Percentiles rank a stretch among this genome's conserved stretches.
Evolutionary conservation across 306 rosid species (phyloP).

Genomic region (Castanea sativa): DNA sequence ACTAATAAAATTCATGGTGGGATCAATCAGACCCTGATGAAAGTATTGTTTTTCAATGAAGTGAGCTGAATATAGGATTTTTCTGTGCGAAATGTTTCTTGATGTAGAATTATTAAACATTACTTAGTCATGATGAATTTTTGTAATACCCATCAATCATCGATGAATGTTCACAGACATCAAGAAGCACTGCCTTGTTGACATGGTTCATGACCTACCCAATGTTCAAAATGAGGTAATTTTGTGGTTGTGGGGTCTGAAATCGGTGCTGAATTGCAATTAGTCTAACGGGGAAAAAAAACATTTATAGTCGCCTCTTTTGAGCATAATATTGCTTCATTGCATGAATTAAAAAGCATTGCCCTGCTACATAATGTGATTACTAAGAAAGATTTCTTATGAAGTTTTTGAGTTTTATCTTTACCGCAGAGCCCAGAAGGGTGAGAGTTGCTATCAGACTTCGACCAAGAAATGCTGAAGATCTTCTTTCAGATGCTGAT

Average conservation of each 20-base stretch:
- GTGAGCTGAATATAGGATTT: not conserved
- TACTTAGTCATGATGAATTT: not conserved
- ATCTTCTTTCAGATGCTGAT: slow-evolving; percentile 49
- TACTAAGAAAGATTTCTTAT: not conserved
- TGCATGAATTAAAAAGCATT: not conserved
- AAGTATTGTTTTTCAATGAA: not conserved
- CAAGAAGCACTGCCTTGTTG: not conserved
- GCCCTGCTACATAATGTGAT: not conserved
- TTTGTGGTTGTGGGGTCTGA: not conserved
- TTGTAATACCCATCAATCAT: not conserved
- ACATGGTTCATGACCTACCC: not conserved
- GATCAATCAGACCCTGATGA: not conserved
- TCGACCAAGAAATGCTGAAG: slow-evolving; percentile 58
- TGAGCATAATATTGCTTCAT: not conserved
- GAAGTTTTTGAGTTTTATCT: not conserved
- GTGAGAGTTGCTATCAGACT: slow-evolving; percentile 69
- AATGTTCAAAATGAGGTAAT: not conserved
- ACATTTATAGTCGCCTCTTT: not conserved
- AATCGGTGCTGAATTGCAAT: not conserved
- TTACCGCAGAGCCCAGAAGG: slow-evolving; percentile 44
- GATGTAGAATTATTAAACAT: not conserved
- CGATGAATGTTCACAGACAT: not conserved
- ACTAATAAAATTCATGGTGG: not conserved
- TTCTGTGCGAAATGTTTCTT: not conserved
- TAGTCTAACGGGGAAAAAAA: not conserved